Percentiles rank a stretch among this genome's conserved stretches.
phyloP scores from a whole-genome alignment of 2,329 filamentous ascomycete genomes.

The Malbranchea cinnamomea region DNA sequence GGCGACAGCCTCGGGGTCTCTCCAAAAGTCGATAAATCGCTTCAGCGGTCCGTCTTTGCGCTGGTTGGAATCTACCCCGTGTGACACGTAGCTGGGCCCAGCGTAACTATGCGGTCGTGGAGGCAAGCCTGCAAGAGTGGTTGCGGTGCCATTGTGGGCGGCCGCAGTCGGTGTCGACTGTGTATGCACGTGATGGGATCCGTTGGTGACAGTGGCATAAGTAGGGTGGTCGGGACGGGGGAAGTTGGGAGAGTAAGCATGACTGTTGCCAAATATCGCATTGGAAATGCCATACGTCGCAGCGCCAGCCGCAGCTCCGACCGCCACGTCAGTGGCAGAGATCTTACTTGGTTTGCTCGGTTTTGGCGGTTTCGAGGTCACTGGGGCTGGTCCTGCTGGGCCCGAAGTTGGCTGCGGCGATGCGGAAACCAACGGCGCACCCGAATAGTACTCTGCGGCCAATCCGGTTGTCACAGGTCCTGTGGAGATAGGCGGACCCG shows the following conservation, averaged over 20 bases:
- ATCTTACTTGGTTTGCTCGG: conserved; percentile 16
- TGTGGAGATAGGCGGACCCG: too few relatives aligned
- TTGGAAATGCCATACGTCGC: conserved; percentile 30
- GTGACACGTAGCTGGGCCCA: too few relatives aligned
- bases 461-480: too few relatives aligned
- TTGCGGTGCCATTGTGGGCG: conserved; percentile 27
- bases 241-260: conserved; percentile 1
- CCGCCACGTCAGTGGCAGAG: conserved; percentile 17
- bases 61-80: too few relatives aligned
- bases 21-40: conserved; percentile 46
- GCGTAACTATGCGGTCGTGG: too few relatives aligned
- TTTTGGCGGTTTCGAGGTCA: conserved; percentile 14
- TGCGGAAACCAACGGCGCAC: too few relatives aligned
- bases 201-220: too few relatives aligned
- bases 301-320: conserved; percentile 15
- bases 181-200: too few relatives aligned
- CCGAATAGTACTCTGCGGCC: too few relatives aligned
- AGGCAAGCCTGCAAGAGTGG: conserved; percentile 28
- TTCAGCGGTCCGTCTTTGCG: conserved; percentile 41
- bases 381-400: background rate
- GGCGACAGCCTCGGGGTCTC: conserved; percentile 47
- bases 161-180: conserved; percentile 13
- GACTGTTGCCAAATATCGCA: conserved; percentile 9
- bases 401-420: background rate
- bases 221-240: too few relatives aligned